phyloP scores from a whole-genome alignment of 1,284 basidiomycete species.

The Ustilago vetiveriae region DNA sequence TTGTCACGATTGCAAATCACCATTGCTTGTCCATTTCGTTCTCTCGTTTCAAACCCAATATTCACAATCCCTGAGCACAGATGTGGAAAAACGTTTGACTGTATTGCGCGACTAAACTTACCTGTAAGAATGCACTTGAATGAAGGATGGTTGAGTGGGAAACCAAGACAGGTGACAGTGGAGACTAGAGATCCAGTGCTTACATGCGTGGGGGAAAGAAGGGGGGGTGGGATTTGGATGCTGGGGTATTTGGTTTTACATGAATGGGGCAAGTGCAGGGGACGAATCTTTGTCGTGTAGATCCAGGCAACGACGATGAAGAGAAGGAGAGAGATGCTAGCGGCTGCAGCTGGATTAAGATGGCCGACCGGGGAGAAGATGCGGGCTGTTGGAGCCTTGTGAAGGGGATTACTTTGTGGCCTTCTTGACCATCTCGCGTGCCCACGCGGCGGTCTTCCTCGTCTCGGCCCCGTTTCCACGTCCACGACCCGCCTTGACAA shows the following conservation, averaged over 20 bases:
- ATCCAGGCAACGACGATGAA: no score
- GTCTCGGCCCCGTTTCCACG: slow-evolving; percentile 70
- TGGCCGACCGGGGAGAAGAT: not conserved
- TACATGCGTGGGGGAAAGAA: slow-evolving; percentile 4
- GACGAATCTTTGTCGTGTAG: not conserved
- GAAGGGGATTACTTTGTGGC: slow-evolving; percentile 45
- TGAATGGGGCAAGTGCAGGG: slow-evolving; percentile 6
- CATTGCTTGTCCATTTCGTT: no score
- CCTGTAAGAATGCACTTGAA: slow-evolving; percentile 7
- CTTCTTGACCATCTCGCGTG: slow-evolving; percentile 69
- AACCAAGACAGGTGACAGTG: slow-evolving; percentile 5
- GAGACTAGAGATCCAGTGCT: not conserved
- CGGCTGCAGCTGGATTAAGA: not conserved
- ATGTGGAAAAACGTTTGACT: not conserved
- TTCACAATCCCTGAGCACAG: no score
- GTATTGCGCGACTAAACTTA: slow-evolving; percentile 9
- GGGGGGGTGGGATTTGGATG: not conserved
- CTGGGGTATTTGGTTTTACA: slow-evolving; percentile 6
- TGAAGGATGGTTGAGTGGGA: not conserved
- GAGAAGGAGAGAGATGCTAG: not conserved
- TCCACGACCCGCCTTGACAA: slow-evolving; percentile 75
- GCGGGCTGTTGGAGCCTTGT: slow-evolving; percentile 36
- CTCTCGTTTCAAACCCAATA: no score
- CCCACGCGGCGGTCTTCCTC: slow-evolving; percentile 72
- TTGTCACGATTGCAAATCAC: no score